These are phyloP conservation scores for Candolleomyces aberdarensis DNA, from an alignment of 768 basidiomycete genomes.

Conservation along the genomic window DNA sequence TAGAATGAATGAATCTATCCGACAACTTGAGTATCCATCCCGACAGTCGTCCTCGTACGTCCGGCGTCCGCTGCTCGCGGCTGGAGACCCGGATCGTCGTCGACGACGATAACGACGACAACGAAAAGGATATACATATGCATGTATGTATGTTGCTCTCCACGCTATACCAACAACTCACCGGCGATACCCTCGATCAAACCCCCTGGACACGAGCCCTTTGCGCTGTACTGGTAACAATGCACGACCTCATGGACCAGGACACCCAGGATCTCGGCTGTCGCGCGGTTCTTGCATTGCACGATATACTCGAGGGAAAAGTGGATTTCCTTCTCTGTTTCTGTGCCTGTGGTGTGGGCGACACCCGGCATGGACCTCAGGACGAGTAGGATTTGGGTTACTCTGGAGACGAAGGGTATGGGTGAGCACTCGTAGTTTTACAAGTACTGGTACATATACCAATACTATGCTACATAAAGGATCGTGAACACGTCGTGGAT, in stretches of 20 bases:
- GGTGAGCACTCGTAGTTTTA: too few relatives aligned
- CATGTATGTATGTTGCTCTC: too few relatives aligned
- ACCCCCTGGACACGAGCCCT: conserved; percentile 60
- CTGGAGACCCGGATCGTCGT: too few relatives aligned
- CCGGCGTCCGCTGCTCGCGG: too few relatives aligned
- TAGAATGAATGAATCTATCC: too few relatives aligned
- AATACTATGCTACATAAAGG: too few relatives aligned
- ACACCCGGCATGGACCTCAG: conserved; percentile 67
- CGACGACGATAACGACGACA: neutral
- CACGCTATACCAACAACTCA: conserved; percentile 22
- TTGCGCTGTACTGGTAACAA: conserved; percentile 69
- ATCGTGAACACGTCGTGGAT: too few relatives aligned
- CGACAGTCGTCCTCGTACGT: too few relatives aligned
- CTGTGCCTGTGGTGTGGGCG: conserved; percentile 59
- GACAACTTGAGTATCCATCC: too few relatives aligned
- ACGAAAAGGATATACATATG: neutral
- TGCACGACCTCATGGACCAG: conserved; percentile 77
- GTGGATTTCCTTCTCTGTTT: conserved; percentile 66
- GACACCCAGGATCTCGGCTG: conserved; percentile 68
- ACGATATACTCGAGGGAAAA: conserved; percentile 66
- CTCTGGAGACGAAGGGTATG: conserved; percentile 33
- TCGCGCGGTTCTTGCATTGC: conserved; percentile 31
- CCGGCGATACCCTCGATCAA: conserved; percentile 81
- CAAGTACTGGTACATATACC: too few relatives aligned
- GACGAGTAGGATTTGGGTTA: conserved; percentile 53